Percentiles rank a stretch among this genome's conserved stretches.
Evolutionary conservation across 495 filamentous ascomycete genomes (phyloP).

Genomic region (Aspergillus nanangensis): DNA sequence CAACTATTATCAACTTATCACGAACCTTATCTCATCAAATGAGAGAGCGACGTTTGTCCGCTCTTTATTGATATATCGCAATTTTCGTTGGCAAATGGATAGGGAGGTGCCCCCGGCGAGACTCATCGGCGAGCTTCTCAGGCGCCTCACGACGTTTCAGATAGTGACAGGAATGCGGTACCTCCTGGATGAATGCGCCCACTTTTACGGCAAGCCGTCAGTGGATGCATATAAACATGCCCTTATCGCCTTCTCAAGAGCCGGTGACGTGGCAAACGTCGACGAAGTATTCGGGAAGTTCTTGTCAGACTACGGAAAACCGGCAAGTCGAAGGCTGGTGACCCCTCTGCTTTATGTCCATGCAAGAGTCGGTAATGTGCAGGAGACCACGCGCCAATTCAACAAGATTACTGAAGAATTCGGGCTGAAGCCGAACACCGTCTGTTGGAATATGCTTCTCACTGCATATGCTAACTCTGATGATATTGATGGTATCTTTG

Average conservation of each 20-base stretch:
- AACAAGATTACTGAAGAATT: constrained; percentile 49
- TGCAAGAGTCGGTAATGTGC: constrained; percentile 57
- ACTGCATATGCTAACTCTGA: constrained; percentile 60
- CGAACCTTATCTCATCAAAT: constrained; percentile 19
- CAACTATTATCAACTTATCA: constrained; percentile 27
- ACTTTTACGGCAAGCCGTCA: constrained; percentile 24
- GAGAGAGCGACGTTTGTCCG: constrained; percentile 20
- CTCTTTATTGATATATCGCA: constrained; percentile 36
- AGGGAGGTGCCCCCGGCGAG: constrained; percentile 11
- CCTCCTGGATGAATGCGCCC: constrained; percentile 51
- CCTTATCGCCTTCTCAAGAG: constrained; percentile 25
- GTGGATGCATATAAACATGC: constrained; percentile 26
- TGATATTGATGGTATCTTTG: constrained; percentile 60
- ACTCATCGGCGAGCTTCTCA: constrained; percentile 20
- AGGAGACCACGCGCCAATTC: constrained; percentile 55
- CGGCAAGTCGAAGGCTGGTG: constrained; percentile 26
- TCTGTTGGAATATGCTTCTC: constrained; percentile 74
- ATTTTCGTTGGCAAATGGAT: constrained; percentile 29
- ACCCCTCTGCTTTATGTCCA: constrained; percentile 59
- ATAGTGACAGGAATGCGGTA: constrained; percentile 32
- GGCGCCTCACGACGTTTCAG: constrained; percentile 16
- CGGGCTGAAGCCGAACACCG: constrained; percentile 45
- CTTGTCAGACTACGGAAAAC: constrained; percentile 31
- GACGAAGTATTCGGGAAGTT: constrained; percentile 29
- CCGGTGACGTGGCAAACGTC: constrained; percentile 26